A percentile compares a stretch with the other conserved stretches of the same genome.
Evolutionary conservation across 495 filamentous ascomycete genomes (phyloP).

Genomic region (Penicillium paradoxum): DNA sequence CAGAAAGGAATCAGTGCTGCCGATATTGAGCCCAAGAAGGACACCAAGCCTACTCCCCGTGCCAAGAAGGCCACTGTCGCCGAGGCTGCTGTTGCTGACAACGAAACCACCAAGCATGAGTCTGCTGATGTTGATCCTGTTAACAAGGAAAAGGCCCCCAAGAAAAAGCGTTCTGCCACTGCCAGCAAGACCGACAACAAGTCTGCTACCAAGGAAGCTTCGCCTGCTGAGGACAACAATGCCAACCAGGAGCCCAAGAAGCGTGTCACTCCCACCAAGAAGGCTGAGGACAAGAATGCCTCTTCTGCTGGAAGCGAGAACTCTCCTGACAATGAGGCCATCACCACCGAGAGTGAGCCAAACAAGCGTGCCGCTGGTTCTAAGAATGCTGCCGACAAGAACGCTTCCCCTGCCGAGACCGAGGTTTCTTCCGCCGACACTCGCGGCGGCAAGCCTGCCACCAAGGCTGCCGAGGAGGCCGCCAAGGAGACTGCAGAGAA

Average conservation of each 20-base stretch:
- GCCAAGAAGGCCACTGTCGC: not conserved
- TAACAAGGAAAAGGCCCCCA: not conserved
- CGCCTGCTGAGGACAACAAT: not conserved
- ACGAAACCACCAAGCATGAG: not conserved
- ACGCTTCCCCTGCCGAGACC: not conserved
- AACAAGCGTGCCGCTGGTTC: no score
- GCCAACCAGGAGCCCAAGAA: not conserved
- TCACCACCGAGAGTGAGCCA: not conserved
- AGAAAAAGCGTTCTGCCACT: not conserved
- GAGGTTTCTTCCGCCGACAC: not conserved
- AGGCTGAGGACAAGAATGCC: not conserved
- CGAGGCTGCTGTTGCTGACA: not conserved
- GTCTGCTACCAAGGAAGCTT: not conserved
- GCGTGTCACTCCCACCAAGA: not conserved
- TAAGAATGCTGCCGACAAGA: not conserved
- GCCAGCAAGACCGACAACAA: not conserved
- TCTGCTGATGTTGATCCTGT: not conserved
- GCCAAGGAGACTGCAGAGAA: constrained; percentile 12
- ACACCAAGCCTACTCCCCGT: not conserved
- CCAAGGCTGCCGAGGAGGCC: constrained; percentile 26
- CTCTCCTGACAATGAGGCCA: not conserved
- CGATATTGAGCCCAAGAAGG: not conserved
- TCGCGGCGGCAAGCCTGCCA: constrained; percentile 2
- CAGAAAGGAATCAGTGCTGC: not conserved
- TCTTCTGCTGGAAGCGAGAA: not conserved